These are phyloP conservation scores for Pouteria campechiana DNA, from an alignment of 179 eudicot species.

Conservation along the genomic window DNA sequence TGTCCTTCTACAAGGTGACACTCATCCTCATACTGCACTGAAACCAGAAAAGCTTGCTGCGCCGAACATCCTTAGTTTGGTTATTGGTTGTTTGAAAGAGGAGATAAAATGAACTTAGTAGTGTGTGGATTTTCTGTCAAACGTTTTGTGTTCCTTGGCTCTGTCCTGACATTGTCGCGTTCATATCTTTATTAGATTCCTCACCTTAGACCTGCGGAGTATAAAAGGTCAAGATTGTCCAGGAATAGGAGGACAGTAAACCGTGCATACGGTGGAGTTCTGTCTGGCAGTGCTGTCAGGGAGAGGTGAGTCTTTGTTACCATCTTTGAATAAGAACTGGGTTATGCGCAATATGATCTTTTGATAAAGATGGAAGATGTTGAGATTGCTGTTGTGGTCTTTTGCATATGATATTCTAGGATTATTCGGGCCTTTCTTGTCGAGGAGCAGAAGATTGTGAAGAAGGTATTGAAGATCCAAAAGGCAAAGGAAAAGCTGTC, in stretches of 20 bases:
- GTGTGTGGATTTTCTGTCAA: too few relatives aligned
- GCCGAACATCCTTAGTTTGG: too few relatives aligned
- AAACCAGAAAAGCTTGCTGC: too few relatives aligned
- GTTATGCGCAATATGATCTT: too few relatives aligned
- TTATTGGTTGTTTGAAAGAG: too few relatives aligned
- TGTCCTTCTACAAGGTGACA: too few relatives aligned
- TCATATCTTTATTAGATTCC: too few relatives aligned
- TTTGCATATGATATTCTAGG: conserved; percentile 8
- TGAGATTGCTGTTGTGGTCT: background rate
- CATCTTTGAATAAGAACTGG: background rate
- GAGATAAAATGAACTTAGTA: too few relatives aligned
- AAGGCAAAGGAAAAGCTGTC: conserved; percentile 60
- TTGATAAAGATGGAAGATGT: background rate
- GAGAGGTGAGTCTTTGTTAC: conserved; percentile 43
- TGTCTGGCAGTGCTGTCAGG: conserved; percentile 83
- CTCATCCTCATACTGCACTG: too few relatives aligned
- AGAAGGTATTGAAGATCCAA: conserved; percentile 77
- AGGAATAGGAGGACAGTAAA: conserved; percentile 90
- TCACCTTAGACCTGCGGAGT: conserved; percentile 84
- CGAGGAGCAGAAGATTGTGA: conserved; percentile 80
- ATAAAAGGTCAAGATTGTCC: conserved; percentile 73
- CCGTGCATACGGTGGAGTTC: conserved; percentile 92
- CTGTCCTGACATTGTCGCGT: too few relatives aligned
- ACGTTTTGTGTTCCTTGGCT: too few relatives aligned
- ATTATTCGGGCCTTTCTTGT: conserved; percentile 61